These are phyloP conservation scores for Phytopythium oedochilum DNA, from an alignment of 352 stramenopile species.

Conservation along the genomic window DNA sequence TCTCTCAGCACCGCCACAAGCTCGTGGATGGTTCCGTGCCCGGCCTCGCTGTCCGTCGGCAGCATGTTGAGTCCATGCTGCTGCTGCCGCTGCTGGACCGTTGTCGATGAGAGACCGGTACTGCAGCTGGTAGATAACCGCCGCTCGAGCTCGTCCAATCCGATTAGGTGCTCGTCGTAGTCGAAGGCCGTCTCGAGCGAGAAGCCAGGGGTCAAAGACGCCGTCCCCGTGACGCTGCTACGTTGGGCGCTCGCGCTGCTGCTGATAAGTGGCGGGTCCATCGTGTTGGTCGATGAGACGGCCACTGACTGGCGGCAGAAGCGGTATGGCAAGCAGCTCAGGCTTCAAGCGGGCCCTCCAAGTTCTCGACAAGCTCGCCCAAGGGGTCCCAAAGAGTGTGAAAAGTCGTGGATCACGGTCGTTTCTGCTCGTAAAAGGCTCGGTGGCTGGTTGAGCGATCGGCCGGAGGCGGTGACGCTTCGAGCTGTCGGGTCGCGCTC, in stretches of 20 bases:
- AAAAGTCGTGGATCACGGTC: neutral
- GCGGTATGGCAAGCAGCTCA: neutral
- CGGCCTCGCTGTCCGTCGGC: conserved; percentile 34
- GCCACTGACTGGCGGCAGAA: neutral
- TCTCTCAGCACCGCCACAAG: conserved; percentile 49
- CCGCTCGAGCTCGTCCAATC: conserved; percentile 40
- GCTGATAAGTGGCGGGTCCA: neutral
- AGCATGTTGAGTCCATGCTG: conserved; percentile 37
- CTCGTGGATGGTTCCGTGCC: conserved; percentile 49
- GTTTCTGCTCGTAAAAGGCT: neutral
- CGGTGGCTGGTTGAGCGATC: neutral
- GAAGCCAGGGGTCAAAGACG: neutral
- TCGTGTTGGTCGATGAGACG: neutral
- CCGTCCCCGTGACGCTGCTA: neutral
- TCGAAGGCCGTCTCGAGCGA: neutral
- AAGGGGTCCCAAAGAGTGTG: neutral
- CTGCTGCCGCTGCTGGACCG: conserved; percentile 18
- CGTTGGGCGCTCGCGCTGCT: neutral
- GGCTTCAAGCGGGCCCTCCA: neutral
- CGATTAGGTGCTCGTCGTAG: conserved; percentile 43
- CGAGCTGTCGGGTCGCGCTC: neutral
- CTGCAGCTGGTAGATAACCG: conserved; percentile 29
- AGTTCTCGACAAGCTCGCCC: neutral
- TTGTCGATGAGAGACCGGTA: conserved; percentile 18
- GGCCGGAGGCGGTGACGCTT: neutral